Evolutionary conservation across 306 rosid genomes (phyloP), one percentile per base, ranked within the genome.

Genomic region (Castanea crenata): DNA sequence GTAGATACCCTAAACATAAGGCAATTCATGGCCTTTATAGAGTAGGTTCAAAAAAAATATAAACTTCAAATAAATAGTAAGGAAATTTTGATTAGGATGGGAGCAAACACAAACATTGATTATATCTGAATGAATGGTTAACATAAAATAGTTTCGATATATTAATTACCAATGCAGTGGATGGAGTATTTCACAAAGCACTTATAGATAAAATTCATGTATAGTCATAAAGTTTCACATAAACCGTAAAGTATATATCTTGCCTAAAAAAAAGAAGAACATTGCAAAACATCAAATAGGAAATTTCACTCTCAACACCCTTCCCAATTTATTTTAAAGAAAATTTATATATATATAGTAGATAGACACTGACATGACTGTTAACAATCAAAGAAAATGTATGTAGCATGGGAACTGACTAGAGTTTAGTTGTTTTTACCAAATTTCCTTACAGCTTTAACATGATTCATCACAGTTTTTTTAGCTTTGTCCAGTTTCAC

Each of bases 391-490:
- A 52, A 63, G 54, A 55, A 55, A 74, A 38, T 27, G 55, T 71
- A 58, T 32, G 76, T 67, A 73, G 67, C 29, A 58, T 44, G 83
- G 63, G 73, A 76, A 70, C 32, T 27, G 69, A 79, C 29, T 29
- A 46, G 49, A 54, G 55, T 20, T 71, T 58, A 67, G 69, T 49
- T 27, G 78, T 27, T 75, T 80, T 62, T 74, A 78, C 84, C 85
- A 81, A 85, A 65, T 79, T 75, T 74, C 62, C 83, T 78, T 78
- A 85, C 80, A 76, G 79, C 86, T 82, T 80, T 71, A 76, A 85
- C 77, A 77, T 71, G 84, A 84, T 38, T 84, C 84, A 83, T 64
- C 67, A 81, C 20, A 72, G 56, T 63, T 74, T 78, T 78, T 78
- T 76, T 61, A 83, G 13, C 76, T 56, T 74, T 79, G 69, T 38